Base-by-base conservation (phyloP, 129 eudicot species). In the Pittosporum tobira region DNA sequence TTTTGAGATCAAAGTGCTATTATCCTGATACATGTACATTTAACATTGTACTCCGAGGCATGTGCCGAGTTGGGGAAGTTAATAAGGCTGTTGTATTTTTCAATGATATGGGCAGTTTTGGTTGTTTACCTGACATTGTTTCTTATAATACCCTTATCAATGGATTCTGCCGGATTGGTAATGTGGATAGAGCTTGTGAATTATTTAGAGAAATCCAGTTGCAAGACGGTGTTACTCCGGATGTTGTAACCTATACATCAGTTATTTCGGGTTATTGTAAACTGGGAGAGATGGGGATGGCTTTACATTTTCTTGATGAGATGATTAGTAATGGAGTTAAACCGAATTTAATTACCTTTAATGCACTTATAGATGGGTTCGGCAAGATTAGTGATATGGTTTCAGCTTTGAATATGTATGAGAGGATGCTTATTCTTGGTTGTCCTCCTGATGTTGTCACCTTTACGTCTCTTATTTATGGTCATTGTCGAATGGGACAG, bases 361-460 rank as follows among this genome's bases (percentile, higher is more conserved):
- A 91, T 68, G 70, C 53, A 26, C 66, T 91, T 18, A 87, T 91
- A 61, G 82, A 81, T 68, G 96, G 94, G 7, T 91, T 73, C 72
- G 94, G 96, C 21, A 87, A 91, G 73, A 62, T 34, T 12, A 81
- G 96, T 6, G 75, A 83, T 36, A 73, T 83, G 76, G 77, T 50
- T 61, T 75, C 81, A 8, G 85, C 81, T 21, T 21, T 43, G 48
- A 68, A 44, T 28, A 72, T 81, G 53, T 74, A 69, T 48, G 77
- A 77, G 40, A 86, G 62, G 74, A 83, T 87, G 89, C 67, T 72
- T 57, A 28, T 15, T 23, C 19, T 62, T 65, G 85, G 83, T 59
- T 76, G 79, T 64, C 25, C n/a, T 16, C 96, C 96, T 29, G 96
- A 91, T 81, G 94, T 86, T 51, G 68, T 83, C 51, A 86, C 96